Conservation (phyloP, 345 rosid species). For the Citrus glauca region DNA sequence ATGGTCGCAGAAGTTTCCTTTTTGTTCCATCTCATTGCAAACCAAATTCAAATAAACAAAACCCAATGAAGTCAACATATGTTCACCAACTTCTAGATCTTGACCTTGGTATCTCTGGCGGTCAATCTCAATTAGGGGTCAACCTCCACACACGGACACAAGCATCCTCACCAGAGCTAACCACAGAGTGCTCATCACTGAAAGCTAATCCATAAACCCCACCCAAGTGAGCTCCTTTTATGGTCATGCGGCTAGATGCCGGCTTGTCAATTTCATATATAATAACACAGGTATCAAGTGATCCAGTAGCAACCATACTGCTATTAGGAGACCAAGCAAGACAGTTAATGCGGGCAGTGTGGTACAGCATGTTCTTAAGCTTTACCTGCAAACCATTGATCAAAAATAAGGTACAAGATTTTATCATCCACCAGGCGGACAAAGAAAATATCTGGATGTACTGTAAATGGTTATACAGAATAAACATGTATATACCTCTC, state of each 20-base stretch:
- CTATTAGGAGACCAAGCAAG: conserved; percentile 88
- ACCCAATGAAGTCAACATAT: neutral
- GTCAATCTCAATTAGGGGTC: conserved; percentile 27
- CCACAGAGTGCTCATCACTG: conserved; percentile 50
- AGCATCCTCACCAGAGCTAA: conserved; percentile 96
- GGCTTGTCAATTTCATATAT: conserved; percentile 77
- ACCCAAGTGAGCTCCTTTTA: conserved; percentile 86
- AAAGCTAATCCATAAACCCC: conserved; percentile 88
- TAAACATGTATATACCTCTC: conserved; percentile 51
- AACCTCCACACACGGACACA: conserved; percentile 75
- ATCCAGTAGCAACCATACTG: conserved; percentile 76
- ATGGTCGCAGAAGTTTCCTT: neutral
- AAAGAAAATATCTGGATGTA: neutral
- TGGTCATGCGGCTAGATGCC: conserved; percentile 60
- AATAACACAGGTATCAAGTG: conserved; percentile 77
- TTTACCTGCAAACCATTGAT: conserved; percentile 43
- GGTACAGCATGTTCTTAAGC: conserved; percentile 86
- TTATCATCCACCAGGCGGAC: neutral
- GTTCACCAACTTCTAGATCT: neutral
- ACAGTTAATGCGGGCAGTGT: conserved; percentile 83
- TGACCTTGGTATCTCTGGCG: neutral
- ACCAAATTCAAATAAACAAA: conserved; percentile 12
- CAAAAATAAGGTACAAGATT: conserved; percentile 1
- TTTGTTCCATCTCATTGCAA: neutral
- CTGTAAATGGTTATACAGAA: neutral